These are phyloP conservation scores for Cordyceps militaris DNA, from an alignment of 2,329 filamentous ascomycete genomes.

Conservation along the genomic window DNA sequence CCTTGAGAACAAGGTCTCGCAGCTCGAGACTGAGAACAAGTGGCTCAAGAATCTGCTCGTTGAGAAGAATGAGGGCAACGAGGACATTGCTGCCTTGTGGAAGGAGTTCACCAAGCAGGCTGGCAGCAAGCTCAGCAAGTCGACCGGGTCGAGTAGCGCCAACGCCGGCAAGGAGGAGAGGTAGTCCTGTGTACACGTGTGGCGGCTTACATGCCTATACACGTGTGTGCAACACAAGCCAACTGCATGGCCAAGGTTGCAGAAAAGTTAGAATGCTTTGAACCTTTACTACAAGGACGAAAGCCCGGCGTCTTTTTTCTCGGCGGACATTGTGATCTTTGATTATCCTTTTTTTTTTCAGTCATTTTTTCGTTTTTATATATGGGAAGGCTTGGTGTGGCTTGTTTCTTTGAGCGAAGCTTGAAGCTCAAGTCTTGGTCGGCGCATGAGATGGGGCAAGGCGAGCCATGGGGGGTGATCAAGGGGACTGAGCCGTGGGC, in stretches of 20 bases:
- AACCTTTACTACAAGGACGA: neutral
- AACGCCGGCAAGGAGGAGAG: constrained; percentile 17
- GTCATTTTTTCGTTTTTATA: neutral
- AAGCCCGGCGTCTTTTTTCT: constrained; percentile 7
- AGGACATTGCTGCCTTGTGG: constrained; percentile 43
- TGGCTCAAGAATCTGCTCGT: constrained; percentile 75
- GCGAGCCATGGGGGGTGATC: neutral
- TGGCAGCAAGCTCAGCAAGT: constrained; percentile 25
- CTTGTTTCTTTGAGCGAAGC: neutral
- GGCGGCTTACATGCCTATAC: neutral
- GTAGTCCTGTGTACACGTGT: constrained; percentile 11
- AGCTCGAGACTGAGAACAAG: constrained; percentile 77
- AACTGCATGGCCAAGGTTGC: neutral
- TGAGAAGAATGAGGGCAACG: constrained; percentile 66
- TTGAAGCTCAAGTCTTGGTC: neutral
- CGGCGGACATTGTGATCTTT: neutral
- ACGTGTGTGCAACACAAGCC: neutral
- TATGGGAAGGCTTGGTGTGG: neutral
- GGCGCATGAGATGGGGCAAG: neutral
- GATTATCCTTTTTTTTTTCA: neutral
- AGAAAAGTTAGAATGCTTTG: constrained; percentile 4
- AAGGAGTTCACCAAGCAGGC: constrained; percentile 42
- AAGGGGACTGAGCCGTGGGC: constrained; percentile 8
- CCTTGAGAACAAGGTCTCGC: constrained; percentile 65
- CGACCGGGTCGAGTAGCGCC: constrained; percentile 18